Evolutionary conservation across 1,139 yeast species (phyloP).

Genomic region (Suhomyces yuchorum): DNA sequence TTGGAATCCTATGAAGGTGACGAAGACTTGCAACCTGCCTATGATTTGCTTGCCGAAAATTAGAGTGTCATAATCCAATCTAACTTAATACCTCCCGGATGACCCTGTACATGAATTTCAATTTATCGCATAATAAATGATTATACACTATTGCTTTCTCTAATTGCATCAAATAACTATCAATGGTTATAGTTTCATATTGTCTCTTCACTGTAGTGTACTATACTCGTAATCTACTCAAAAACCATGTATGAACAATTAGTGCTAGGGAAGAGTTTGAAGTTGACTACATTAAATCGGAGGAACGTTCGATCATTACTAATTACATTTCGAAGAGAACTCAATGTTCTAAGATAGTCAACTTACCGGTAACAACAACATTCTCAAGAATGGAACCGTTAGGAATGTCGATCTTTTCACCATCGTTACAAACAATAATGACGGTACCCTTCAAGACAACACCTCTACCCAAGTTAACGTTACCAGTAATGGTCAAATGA

Average conservation of each 20-base stretch:
- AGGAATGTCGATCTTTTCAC: slow-evolving; percentile 95
- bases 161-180: too few species aligned
- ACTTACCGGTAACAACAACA: slow-evolving; percentile 95
- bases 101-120: too few species aligned
- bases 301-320: slow-evolving; percentile 2
- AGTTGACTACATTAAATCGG: background rate
- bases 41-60: slow-evolving; percentile 21
- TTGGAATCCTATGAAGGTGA: slow-evolving; percentile 48
- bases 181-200: too few species aligned
- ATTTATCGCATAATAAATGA: background rate
- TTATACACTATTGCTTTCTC: too few species aligned
- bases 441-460: slow-evolving; percentile 96
- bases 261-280: too few species aligned
- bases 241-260: too few species aligned
- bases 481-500: slow-evolving; percentile 96
- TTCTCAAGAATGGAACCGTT: slow-evolving; percentile 93
- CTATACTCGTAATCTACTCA: too few species aligned
- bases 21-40: slow-evolving; percentile 49
- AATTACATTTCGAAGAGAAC: background rate
- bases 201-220: too few species aligned
- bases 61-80: background rate
- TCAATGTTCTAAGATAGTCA: slow-evolving; percentile 92
- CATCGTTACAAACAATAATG: slow-evolving; percentile 95
- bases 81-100: too few species aligned
- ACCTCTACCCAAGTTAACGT: slow-evolving; percentile 86